Conservation (phyloP, 2,329 filamentous ascomycete genomes). For the Neodidymelliopsis sp. region DNA sequence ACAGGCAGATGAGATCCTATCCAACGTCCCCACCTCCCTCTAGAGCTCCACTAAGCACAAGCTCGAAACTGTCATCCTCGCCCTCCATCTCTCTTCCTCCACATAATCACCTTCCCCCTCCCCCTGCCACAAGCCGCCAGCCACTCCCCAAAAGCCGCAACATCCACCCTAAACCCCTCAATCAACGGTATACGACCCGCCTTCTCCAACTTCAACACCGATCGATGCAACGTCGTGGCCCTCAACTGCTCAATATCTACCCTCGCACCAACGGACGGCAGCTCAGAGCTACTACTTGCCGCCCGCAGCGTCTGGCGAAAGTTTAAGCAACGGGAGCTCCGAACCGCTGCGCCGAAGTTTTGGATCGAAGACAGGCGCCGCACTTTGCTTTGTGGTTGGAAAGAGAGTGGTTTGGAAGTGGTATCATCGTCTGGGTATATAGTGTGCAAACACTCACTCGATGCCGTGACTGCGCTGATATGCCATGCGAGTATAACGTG, state of each 20-base stretch:
- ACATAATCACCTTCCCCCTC: conserved; percentile 44
- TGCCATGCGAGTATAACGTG: conserved; percentile 26
- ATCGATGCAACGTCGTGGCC: conserved; percentile 20
- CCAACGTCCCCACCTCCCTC: too few relatives aligned
- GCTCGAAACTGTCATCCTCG: too few relatives aligned
- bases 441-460: conserved; percentile 20
- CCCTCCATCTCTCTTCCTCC: conserved; percentile 17
- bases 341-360: conserved; percentile 1
- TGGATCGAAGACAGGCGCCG: conserved; percentile 19
- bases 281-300: conserved; percentile 12
- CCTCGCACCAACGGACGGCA: not conserved
- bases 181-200: conserved; percentile 30
- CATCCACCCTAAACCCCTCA: conserved; percentile 31
- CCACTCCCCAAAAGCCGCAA: conserved; percentile 22
- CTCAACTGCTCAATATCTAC: not conserved
- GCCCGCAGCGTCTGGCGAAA: conserved; percentile 12
- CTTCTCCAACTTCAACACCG: conserved; percentile 28
- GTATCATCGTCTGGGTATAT: conserved; percentile 8
- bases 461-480: conserved; percentile 14
- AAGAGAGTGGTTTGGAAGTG: not conserved
- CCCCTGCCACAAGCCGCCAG: conserved; percentile 35
- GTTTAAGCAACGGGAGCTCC: not conserved
- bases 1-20: too few relatives aligned
- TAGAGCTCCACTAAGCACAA: too few relatives aligned
- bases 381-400: not conserved